A percentile compares a stretch with the other conserved stretches of the same genome.
phyloP scores from a whole-genome alignment of 1,139 yeast genomes.

The Spathaspora sp. region DNA sequence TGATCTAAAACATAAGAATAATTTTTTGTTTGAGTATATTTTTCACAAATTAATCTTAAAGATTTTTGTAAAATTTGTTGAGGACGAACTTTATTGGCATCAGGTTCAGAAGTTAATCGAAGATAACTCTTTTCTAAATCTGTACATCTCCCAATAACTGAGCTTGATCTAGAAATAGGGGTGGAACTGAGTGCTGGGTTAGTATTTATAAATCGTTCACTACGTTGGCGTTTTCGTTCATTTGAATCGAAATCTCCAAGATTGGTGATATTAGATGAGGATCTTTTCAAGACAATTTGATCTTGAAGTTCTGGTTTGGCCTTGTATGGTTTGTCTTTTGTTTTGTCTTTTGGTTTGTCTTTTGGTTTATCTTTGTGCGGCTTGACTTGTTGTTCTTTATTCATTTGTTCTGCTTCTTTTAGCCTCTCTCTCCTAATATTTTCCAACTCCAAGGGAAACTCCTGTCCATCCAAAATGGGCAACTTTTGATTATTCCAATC shows the following conservation, averaged over 20 bases:
- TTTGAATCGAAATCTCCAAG: constrained; percentile 29
- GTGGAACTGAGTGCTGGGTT: neutral
- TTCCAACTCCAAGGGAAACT: neutral
- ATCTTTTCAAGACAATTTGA: neutral
- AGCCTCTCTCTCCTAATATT: constrained; percentile 1
- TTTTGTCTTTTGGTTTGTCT: too few species aligned
- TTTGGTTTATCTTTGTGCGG: neutral
- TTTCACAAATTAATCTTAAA: constrained; percentile 51
- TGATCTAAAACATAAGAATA: constrained; percentile 87
- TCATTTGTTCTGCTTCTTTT: constrained; percentile 3
- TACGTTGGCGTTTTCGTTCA: constrained; percentile 45
- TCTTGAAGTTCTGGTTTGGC: neutral
- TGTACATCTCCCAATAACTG: constrained; percentile 64
- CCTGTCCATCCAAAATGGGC: constrained; percentile 45
- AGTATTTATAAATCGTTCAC: constrained; percentile 45
- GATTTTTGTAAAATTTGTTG: constrained; percentile 58
- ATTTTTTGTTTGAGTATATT: constrained; percentile 48
- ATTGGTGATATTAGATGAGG: neutral
- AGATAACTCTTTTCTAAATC: constrained; percentile 74
- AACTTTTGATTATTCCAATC: constrained; percentile 61
- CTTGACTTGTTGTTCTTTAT: neutral
- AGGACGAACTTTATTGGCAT: constrained; percentile 82
- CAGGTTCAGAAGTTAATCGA: constrained; percentile 88
- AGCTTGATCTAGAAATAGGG: constrained; percentile 11
- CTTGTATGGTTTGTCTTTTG: too few species aligned